Conservation (phyloP, 768 basidiomycete species). For the Auriscalpium orientale region DNA sequence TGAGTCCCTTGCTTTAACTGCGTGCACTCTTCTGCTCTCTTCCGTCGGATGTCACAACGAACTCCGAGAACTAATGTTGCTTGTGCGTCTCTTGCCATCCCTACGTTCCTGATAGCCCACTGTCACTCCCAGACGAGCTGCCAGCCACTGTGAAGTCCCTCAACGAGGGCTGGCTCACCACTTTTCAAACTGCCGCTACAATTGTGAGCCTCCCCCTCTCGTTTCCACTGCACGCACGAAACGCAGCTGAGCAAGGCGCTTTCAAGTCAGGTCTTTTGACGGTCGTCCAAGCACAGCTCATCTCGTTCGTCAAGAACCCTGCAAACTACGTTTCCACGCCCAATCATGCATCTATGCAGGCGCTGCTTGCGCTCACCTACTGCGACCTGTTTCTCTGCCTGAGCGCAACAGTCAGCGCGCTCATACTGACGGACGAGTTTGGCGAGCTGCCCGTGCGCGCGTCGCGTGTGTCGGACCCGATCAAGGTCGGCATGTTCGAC, state of each 20-base stretch:
- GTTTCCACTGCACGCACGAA: not conserved
- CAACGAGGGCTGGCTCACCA: slow-evolving; percentile 11
- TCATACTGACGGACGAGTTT: slow-evolving; percentile 9
- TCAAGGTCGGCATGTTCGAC: not conserved
- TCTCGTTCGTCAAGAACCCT: slow-evolving; percentile 6
- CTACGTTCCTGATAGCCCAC: not conserved
- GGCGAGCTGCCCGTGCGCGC: slow-evolving; percentile 5
- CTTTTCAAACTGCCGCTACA: slow-evolving; percentile 4
- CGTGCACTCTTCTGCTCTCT: not conserved
- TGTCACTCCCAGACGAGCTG: slow-evolving; percentile 7
- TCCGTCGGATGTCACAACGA: no score
- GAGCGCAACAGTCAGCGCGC: slow-evolving; percentile 9
- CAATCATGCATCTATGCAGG: not conserved
- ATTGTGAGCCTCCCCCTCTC: not conserved
- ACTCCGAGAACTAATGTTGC: slow-evolving; percentile 9
- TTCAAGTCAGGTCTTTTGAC: slow-evolving; percentile 9
- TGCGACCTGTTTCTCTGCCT: slow-evolving; percentile 10
- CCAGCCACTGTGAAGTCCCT: slow-evolving; percentile 12
- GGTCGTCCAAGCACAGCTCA: slow-evolving; percentile 10
- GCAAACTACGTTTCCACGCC: not conserved
- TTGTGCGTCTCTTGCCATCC: not conserved
- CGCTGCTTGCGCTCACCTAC: slow-evolving; percentile 10
- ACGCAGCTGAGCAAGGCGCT: not conserved
- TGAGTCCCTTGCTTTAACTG: not conserved
- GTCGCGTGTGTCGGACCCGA: not conserved